Conservation (phyloP, 805 yeast species). For the Monosporozyma solicola region DNA sequence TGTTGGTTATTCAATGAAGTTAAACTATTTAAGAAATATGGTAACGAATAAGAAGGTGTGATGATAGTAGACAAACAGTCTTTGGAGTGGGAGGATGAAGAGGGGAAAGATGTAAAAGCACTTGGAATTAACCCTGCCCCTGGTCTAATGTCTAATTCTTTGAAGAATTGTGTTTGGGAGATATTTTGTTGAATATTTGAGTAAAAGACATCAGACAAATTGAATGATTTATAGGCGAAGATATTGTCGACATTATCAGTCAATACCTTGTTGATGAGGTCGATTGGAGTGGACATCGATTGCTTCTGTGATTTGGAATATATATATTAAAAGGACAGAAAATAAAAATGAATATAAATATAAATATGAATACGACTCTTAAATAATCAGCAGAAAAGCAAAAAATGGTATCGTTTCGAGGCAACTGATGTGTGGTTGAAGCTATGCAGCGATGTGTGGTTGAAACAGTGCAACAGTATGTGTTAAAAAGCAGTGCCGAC, state of each 20-base stretch:
- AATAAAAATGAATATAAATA: too few species aligned
- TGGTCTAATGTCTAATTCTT: conserved; percentile 57
- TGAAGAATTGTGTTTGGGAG: conserved; percentile 34
- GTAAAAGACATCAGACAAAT: conserved; percentile 54
- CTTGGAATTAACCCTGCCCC: conserved; percentile 72
- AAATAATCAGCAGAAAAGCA: too few species aligned
- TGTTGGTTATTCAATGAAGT: conserved; percentile 26
- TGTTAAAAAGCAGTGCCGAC: too few species aligned
- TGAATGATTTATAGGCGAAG: conserved; percentile 62
- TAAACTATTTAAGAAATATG: conserved; percentile 57
- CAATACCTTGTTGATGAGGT: conserved; percentile 43
- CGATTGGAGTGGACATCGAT: conserved; percentile 52
- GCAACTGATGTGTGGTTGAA: too few species aligned
- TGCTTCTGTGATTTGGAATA: conserved; percentile 13
- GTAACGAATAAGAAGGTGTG: conserved; percentile 59
- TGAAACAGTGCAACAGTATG: too few species aligned
- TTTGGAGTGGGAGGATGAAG: conserved; percentile 27
- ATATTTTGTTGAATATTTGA: conserved; percentile 40
- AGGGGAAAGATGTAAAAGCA: conserved; percentile 42
- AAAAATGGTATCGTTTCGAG: too few species aligned
- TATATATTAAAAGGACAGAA: too few species aligned
- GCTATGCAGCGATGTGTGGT: too few species aligned
- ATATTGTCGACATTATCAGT: conserved; percentile 44
- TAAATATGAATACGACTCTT: too few species aligned
- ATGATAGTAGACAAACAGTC: conserved; percentile 33